Conservation (phyloP, 164 flowering plant species). For the Magnolia officinalis region DNA sequence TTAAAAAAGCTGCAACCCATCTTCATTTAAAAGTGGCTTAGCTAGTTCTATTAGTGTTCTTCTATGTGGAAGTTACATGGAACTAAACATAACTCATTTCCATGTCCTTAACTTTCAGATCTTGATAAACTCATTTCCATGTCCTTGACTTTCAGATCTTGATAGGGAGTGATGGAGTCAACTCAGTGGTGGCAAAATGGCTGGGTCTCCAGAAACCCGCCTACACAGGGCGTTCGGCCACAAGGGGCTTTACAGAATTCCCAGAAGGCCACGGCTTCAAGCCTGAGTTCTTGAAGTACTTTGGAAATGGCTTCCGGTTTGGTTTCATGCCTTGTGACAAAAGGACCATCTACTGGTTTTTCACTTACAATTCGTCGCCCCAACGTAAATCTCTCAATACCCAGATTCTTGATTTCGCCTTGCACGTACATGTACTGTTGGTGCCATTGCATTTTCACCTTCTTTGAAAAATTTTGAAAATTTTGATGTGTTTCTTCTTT, state of each 20-base stretch:
- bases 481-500: neutral
- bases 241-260: constrained; percentile 36
- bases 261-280: constrained; percentile 34
- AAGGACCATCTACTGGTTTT: constrained; percentile 46
- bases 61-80: no score
- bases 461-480: no score
- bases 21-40: no score
- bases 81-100: no score
- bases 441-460: neutral
- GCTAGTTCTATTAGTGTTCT: no score
- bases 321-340: constrained; percentile 50
- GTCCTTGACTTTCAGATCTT: constrained; percentile 28
- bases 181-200: constrained; percentile 43
- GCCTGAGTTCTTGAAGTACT: constrained; percentile 28
- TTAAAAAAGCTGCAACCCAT: no score
- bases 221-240: constrained; percentile 31
- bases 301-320: constrained; percentile 42
- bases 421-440: neutral
- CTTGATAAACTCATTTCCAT: neutral
- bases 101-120: no score
- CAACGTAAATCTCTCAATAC: constrained; percentile 19
- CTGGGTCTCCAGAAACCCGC: constrained; percentile 38
- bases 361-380: constrained; percentile 30
- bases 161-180: constrained; percentile 57
- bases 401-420: neutral